These are phyloP conservation scores for Jaltomata sinuosa DNA, from an alignment of 257 asterid genomes.

Conservation along the genomic window DNA sequence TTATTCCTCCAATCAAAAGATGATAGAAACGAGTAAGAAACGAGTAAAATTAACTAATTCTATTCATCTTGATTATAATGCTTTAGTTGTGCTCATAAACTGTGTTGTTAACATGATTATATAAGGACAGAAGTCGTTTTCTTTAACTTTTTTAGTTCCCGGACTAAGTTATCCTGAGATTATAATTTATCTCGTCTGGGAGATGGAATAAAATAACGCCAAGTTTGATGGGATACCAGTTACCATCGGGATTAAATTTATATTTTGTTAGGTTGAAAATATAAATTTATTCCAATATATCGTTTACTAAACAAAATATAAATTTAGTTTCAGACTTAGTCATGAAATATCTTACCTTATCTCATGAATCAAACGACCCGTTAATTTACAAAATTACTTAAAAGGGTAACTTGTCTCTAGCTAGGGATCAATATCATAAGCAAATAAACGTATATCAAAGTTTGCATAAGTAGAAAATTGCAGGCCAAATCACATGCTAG, in stretches of 20 bases:
- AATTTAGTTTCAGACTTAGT: too few relatives aligned
- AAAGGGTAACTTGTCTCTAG: not conserved
- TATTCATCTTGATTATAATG: not conserved
- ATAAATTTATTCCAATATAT: too few relatives aligned
- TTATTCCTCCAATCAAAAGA: not conserved
- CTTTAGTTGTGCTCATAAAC: not conserved
- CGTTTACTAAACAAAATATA: too few relatives aligned
- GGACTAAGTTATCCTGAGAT: too few relatives aligned
- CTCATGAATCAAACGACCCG: not conserved
- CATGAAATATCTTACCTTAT: too few relatives aligned
- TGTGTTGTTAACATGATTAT: not conserved
- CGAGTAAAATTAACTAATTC: not conserved
- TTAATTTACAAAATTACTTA: not conserved
- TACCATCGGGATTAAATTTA: too few relatives aligned
- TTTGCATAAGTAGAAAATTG: not conserved
- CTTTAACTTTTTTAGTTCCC: too few relatives aligned
- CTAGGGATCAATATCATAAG: not conserved
- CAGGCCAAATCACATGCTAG: not conserved
- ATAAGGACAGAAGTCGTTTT: not conserved
- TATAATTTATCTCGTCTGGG: too few relatives aligned
- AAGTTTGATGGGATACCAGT: too few relatives aligned
- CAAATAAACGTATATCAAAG: not conserved
- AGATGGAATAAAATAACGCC: too few relatives aligned
- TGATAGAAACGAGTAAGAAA: not conserved
- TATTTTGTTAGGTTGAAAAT: too few relatives aligned